Evolutionary conservation across 1,284 basidiomycete species (phyloP).

Genomic region (Rhizoctonia solani): DNA sequence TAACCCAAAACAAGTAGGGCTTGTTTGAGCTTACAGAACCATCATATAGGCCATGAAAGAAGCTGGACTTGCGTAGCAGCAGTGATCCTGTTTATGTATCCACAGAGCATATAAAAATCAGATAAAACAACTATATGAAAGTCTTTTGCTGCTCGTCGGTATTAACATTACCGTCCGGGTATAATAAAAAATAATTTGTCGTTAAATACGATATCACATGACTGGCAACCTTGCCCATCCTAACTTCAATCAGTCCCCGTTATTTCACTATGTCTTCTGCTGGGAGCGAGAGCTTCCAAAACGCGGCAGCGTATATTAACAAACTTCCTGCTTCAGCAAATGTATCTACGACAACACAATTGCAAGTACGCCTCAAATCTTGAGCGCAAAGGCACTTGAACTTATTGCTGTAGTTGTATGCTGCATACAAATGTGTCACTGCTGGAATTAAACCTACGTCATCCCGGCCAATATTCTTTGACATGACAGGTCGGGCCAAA

Average conservation of each 20-base stretch:
- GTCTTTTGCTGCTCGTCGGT: background rate
- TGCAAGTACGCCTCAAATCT: constrained; percentile 62
- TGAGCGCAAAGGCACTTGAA: background rate
- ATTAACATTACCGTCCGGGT: background rate
- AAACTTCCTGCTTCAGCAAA: constrained; percentile 56
- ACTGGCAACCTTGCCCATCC: background rate
- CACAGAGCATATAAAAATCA: background rate
- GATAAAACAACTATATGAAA: constrained; percentile 15
- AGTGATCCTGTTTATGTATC: constrained; percentile 29
- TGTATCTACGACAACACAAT: constrained; percentile 63
- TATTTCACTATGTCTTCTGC: constrained; percentile 5
- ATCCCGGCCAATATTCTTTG: constrained; percentile 78
- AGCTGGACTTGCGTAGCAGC: constrained; percentile 71
- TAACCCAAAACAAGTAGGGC: background rate
- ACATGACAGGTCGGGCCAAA: constrained; percentile 79
- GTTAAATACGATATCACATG: background rate
- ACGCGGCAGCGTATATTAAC: constrained; percentile 68
- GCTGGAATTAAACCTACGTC: constrained; percentile 58
- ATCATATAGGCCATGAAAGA: constrained; percentile 74
- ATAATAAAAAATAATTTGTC: background rate
- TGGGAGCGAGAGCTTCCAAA: constrained; percentile 51
- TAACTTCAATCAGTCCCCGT: background rate
- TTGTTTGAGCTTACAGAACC: constrained; percentile 22
- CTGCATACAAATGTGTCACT: constrained; percentile 79
- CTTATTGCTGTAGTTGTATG: constrained; percentile 69